Conservation (phyloP, 192 early-diverging fungal genomes). For the Pilaira anomala region DNA sequence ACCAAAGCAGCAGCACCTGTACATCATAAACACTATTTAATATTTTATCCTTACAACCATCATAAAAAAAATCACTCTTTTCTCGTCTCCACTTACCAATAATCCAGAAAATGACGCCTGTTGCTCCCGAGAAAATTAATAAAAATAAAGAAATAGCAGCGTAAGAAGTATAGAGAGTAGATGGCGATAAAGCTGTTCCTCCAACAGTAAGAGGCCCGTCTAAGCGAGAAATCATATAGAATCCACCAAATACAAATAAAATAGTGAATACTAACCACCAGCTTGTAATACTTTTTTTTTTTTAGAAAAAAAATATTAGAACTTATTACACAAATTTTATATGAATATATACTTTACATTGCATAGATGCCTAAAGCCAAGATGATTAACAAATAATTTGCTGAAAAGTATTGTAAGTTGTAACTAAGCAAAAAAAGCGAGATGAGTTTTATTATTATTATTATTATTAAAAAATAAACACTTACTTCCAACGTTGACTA, state of each 20-base stretch:
- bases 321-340: neutral
- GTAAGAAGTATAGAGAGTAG: slow-evolving; percentile 45
- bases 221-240: slow-evolving; percentile 46
- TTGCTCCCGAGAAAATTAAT: slow-evolving; percentile 50
- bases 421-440: slow-evolving; percentile 40
- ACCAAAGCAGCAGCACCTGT: slow-evolving; percentile 54
- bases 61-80: neutral
- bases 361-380: slow-evolving; percentile 53
- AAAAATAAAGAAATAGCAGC: slow-evolving; percentile 44
- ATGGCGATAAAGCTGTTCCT: slow-evolving; percentile 30
- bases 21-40: neutral
- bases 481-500: slow-evolving; percentile 38
- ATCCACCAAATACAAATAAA: slow-evolving; percentile 44
- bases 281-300: slow-evolving; percentile 45
- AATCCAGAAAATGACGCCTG: slow-evolving; percentile 59
- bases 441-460: neutral
- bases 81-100: slow-evolving; percentile 43
- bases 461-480: neutral
- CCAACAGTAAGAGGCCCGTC: slow-evolving; percentile 42
- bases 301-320: neutral
- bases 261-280: slow-evolving; percentile 48
- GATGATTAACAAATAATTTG: slow-evolving; percentile 58
- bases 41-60: neutral
- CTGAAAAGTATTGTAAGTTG: slow-evolving; percentile 58
- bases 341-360: slow-evolving; percentile 38